Evolutionary conservation across 1,139 yeast genomes (phyloP), one percentile per base, ranked within the genome.

Genomic region (Blastobotrys aristatus): DNA sequence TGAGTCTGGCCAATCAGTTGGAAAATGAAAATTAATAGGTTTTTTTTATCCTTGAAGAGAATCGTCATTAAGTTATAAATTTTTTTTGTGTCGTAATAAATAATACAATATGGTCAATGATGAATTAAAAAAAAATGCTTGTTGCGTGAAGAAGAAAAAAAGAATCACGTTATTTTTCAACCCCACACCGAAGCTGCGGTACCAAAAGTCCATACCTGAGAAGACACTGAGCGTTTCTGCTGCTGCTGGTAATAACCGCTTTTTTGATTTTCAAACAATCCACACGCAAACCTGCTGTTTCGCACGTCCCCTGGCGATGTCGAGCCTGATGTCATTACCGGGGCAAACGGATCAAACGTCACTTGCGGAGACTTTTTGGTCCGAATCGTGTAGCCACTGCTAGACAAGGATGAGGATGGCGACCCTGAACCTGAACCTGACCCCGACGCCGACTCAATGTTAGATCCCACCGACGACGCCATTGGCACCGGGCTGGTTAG

Each of bases 331-430:
- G n/a, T n/a, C n/a, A n/a, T 8, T 8, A 46, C 43, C 13, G 49
- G 49, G 8, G 46, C 49, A 41, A 46, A 46, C 5, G 49, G 49
- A 18, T 46, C 49, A 22, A 46, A 46, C 7, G 41, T 46, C 20
- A 46, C 42, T 20, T 31, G 41, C 14, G 49, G n/a, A n/a, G n/a
- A n/a, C n/a, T n/a, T n/a, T n/a, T n/a, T n/a, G n/a, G n/a, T n/a
- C n/a, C n/a, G n/a, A n/a, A n/a, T n/a, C n/a, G n/a, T n/a, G n/a
- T n/a, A n/a, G n/a, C n/a, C n/a, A n/a, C n/a, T n/a, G n/a, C n/a
- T n/a, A n/a, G n/a, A n/a, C n/a, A n/a, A n/a, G n/a, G n/a, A n/a
- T n/a, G n/a, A n/a, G n/a, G n/a, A n/a, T n/a, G n/a, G n/a, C n/a
- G n/a, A n/a, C n/a, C n/a, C n/a, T n/a, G n/a, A n/a, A n/a, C n/a